Conservation (phyloP, 2,329 filamentous ascomycete species). For the Venturia nashicola region DNA sequence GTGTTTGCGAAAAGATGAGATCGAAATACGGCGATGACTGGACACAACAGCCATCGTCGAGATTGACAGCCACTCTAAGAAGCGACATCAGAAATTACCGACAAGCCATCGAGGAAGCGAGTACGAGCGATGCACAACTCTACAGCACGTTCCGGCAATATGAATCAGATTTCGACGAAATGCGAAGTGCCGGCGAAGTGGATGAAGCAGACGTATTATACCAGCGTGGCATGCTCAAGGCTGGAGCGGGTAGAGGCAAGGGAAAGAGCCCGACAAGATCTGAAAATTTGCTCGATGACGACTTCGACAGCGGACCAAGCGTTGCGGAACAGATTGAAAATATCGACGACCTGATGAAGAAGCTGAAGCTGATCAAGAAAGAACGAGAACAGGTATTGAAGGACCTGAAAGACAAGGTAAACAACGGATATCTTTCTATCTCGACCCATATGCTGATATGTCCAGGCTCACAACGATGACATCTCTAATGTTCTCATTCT, state of each 20-base stretch:
- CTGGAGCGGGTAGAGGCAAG: constrained; percentile 44
- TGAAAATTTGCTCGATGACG: constrained; percentile 77
- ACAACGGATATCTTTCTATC: constrained; percentile 14
- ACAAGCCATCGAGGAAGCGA: constrained; percentile 80
- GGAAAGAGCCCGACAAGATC: constrained; percentile 49
- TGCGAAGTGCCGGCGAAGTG: constrained; percentile 76
- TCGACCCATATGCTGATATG: background rate
- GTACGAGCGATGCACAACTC: constrained; percentile 72
- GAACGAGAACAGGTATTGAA: constrained; percentile 88
- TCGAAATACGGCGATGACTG: constrained; percentile 93
- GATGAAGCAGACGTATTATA: constrained; percentile 84
- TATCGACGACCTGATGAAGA: constrained; percentile 85
- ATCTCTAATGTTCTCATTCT: constrained; percentile 95
- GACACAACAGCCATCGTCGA: constrained; percentile 91
- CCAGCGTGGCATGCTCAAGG: constrained; percentile 72
- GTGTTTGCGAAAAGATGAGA: constrained; percentile 97
- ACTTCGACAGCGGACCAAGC: constrained; percentile 71
- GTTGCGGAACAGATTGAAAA: constrained; percentile 80
- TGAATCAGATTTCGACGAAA: constrained; percentile 84
- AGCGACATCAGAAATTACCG: constrained; percentile 80
- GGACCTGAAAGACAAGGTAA: constrained; percentile 92
- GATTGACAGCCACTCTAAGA: constrained; percentile 75
- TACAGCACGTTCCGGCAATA: constrained; percentile 75
- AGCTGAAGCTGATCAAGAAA: constrained; percentile 80
- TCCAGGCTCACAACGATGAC: constrained; percentile 83